These are phyloP conservation scores for Diddensiella transvaalensis DNA, from an alignment of 805 yeast species.

Conservation along the genomic window DNA sequence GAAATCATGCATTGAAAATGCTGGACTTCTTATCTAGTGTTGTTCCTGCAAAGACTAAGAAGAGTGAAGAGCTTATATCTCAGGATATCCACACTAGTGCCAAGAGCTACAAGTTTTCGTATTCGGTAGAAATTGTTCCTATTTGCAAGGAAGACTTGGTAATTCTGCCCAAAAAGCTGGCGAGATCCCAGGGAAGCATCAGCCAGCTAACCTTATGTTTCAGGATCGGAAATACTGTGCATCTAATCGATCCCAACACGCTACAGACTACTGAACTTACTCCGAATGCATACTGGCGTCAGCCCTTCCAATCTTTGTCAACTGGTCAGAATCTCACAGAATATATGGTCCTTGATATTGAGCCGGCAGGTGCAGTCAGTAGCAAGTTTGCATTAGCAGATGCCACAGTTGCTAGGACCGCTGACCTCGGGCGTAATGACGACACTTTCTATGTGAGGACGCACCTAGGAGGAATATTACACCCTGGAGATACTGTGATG, in stretches of 20 bases:
- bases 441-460: conserved; percentile 79
- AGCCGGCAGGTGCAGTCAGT: conserved; percentile 53
- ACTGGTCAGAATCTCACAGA: conserved; percentile 68
- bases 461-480: conserved; percentile 89
- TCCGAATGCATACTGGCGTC: conserved; percentile 73
- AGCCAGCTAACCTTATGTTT: conserved; percentile 80
- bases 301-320: conserved; percentile 74
- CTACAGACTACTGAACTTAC: conserved; percentile 73
- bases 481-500: conserved; percentile 93
- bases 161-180: conserved; percentile 82
- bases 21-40: conserved; percentile 81
- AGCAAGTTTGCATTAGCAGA: conserved; percentile 87
- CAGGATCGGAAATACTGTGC: conserved; percentile 75
- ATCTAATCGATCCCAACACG: conserved; percentile 81
- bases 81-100: conserved; percentile 90
- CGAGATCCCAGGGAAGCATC: conserved; percentile 77
- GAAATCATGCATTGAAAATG: conserved; percentile 92
- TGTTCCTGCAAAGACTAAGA: conserved; percentile 77
- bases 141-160: conserved; percentile 96
- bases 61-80: conserved; percentile 86
- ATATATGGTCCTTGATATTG: conserved; percentile 89
- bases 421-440: conserved; percentile 85
- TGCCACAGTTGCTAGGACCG: conserved; percentile 81
- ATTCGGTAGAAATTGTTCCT: conserved; percentile 91
- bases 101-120: conserved; percentile 84